These are phyloP conservation scores for Dimocarpus longan DNA, from an alignment of 345 rosid species.

Conservation along the genomic window DNA sequence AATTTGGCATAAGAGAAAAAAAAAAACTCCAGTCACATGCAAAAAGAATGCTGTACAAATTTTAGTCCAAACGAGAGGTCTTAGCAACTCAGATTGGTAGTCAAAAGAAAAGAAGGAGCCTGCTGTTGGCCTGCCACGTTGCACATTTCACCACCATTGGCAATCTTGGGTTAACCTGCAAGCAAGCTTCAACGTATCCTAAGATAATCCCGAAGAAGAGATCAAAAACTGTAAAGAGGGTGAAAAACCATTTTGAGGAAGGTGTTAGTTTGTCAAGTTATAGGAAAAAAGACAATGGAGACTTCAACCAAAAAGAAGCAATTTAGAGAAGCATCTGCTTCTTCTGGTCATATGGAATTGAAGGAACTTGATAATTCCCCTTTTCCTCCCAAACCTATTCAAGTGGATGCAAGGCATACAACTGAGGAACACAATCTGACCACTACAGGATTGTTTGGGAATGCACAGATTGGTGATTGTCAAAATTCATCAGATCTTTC, in stretches of 20 bases:
- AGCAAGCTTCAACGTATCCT: no score
- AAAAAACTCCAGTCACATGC: no score
- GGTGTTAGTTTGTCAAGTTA: neutral
- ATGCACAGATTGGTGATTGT: neutral
- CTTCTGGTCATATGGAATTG: neutral
- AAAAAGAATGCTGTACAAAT: no score
- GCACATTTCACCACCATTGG: no score
- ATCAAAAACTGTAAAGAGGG: neutral
- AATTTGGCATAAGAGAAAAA: no score
- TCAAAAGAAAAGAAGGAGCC: no score
- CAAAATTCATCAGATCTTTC: neutral
- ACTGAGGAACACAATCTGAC: neutral
- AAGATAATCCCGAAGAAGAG: neutral
- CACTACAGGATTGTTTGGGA: neutral
- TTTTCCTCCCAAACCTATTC: conserved; percentile 18
- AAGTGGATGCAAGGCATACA: neutral
- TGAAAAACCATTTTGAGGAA: neutral
- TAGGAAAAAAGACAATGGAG: neutral
- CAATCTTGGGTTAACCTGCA: no score
- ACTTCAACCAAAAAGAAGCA: neutral
- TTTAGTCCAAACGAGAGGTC: no score
- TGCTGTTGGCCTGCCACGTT: no score
- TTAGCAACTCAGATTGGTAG: no score
- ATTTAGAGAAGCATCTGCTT: neutral
- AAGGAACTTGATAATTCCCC: conserved; percentile 16